Evolutionary conservation across 179 eudicot species (phyloP), one percentile per base, ranked within the genome.

Genomic region (Amaranthus tricolor): DNA sequence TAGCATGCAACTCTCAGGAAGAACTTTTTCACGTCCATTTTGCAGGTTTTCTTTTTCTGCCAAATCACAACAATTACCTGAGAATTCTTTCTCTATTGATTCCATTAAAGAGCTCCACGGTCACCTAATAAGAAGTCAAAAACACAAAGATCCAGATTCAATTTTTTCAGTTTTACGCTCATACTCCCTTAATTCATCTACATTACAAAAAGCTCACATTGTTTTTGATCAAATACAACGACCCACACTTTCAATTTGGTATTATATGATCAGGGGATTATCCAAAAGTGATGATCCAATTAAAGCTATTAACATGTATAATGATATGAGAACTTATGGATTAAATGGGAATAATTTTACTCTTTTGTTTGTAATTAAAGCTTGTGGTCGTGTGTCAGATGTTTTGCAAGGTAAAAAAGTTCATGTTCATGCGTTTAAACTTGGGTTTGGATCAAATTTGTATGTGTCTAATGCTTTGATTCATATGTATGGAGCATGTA

Each of bases 401-500:
- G 44, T 80, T 76, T 19, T 76, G 31, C 51, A 50, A 76, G 94
- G 94, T 58, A 68, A 73, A 71, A 82, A 59, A 65, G 78, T 89
- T 70, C 93, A 91, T 77, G 85, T 24, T 73, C 62, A 76, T 80
- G 82, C 68, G 5, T 6, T 89, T 17, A 89, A 86, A 80, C 84
- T 89, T 72, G 94, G 97, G 82, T 89, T 71, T 72, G 84, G 50
- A 9, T 76, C 85, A 57, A 78, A 85, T 79, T 74, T 88, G 79
- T 85, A 77, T 79, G 88, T 91, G 47, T 82, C 84, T 4, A 91
- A 89, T 82, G 84, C 87, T 60, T 74, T 91, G 84, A 76, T 91
- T 66, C 81, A 84, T 77, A 89, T 91, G 97, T 91, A 89, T 81
- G 89, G 85, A 10, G 68, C 64, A 9, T 89, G 86, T 66, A 84